Conservation (phyloP, 2,329 filamentous ascomycete species). For the Ophiosphaerella korrae region DNA sequence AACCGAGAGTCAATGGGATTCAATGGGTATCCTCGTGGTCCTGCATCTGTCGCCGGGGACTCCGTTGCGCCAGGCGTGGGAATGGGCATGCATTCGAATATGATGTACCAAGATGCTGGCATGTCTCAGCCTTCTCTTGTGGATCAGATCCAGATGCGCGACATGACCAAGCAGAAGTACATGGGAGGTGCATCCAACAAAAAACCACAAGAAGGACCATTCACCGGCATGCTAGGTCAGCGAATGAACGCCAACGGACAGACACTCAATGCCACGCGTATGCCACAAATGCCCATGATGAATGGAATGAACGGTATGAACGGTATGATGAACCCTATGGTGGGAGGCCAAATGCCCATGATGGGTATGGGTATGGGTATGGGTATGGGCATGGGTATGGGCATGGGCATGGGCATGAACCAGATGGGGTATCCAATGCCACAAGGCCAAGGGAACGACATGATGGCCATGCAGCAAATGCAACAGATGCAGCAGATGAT, state of each 20-base stretch:
- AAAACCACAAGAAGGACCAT: slow-evolving; percentile 35
- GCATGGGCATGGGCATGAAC: slow-evolving; percentile 28
- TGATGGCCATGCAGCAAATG: slow-evolving; percentile 93
- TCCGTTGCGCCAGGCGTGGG: slow-evolving; percentile 24
- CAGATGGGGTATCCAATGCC: slow-evolving; percentile 64
- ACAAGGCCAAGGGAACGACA: slow-evolving; percentile 64
- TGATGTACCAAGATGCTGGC: slow-evolving; percentile 40
- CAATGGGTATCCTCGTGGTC: slow-evolving; percentile 40
- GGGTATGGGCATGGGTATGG: slow-evolving; percentile 34
- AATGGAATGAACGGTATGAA: slow-evolving; percentile 28
- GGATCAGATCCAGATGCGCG: slow-evolving; percentile 46
- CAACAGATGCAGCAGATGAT: slow-evolving; percentile 50
- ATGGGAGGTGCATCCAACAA: slow-evolving; percentile 43
- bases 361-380: slow-evolving; percentile 34
- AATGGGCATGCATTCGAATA: slow-evolving; percentile 21
- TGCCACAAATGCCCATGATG: slow-evolving; percentile 37
- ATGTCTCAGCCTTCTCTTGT: slow-evolving; percentile 40
- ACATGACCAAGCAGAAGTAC: slow-evolving; percentile 44
- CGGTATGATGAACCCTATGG: slow-evolving; percentile 30
- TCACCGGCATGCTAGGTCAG: slow-evolving; percentile 41
- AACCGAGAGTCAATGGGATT: slow-evolving; percentile 47
- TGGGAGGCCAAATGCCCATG: slow-evolving; percentile 32
- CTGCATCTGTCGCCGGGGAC: slow-evolving; percentile 42
- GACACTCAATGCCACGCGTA: slow-evolving; percentile 26
- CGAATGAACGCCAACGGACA: slow-evolving; percentile 40